Evolutionary conservation across 2,329 filamentous ascomycete species (phyloP).

Genomic region (Fusarium piperis): DNA sequence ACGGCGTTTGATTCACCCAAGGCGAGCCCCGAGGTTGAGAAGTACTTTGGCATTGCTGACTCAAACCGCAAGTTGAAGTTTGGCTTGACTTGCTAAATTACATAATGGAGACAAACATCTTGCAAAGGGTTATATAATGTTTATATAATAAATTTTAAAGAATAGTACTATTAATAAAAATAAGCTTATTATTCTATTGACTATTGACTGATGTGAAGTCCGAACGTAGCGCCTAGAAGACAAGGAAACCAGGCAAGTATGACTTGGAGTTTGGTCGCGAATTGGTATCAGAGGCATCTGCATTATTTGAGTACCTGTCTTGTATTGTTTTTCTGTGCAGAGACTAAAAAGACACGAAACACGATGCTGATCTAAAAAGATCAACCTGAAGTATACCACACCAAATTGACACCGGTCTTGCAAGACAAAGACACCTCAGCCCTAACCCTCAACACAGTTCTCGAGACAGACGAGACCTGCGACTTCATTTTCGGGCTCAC

Average conservation of each 20-base stretch:
- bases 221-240: too few relatives aligned
- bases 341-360: too few relatives aligned
- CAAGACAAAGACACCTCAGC: too few relatives aligned
- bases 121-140: not conserved
- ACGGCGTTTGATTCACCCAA: conserved; percentile 35
- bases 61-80: conserved; percentile 39
- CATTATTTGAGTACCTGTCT: too few relatives aligned
- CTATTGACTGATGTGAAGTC: too few relatives aligned
- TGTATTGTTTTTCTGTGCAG: too few relatives aligned
- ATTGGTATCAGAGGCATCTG: too few relatives aligned
- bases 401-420: not conserved
- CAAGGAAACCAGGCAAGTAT: not conserved
- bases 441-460: too few relatives aligned
- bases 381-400: not conserved
- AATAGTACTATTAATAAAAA: not conserved
- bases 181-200: not conserved
- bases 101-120: not conserved
- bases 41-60: conserved; percentile 37
- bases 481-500: conserved; percentile 71
- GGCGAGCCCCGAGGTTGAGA: conserved; percentile 35
- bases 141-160: not conserved
- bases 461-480: conserved; percentile 68
- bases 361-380: too few relatives aligned
- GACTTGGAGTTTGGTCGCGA: too few relatives aligned
- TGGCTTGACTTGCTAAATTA: conserved; percentile 27